phyloP scores from a whole-genome alignment of 768 basidiomycete genomes.

The Hemileccinum impolitum region DNA sequence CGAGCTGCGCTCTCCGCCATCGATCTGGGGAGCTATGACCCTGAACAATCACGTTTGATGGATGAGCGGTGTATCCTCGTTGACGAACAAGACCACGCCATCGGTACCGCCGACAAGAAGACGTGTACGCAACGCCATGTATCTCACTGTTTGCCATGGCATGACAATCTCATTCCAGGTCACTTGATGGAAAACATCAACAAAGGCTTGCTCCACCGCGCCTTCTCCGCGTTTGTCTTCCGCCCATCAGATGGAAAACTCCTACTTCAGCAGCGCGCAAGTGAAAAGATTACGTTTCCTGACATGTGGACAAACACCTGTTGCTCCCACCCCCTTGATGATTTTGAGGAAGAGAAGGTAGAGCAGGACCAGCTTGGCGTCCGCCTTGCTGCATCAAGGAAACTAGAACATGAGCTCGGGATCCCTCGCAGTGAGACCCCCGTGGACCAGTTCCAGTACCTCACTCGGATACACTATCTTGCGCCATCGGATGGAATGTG shows the following conservation, averaged over 20 bases:
- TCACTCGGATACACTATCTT: slow-evolving; percentile 96
- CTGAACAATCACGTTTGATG: slow-evolving; percentile 93
- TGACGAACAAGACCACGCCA: slow-evolving; percentile 79
- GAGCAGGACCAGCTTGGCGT: slow-evolving; percentile 81
- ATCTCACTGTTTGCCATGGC: not conserved
- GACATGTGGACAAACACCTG: slow-evolving; percentile 99
- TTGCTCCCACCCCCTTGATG: slow-evolving; percentile 94
- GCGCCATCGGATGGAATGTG: slow-evolving; percentile 90
- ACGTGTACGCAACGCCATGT: slow-evolving; percentile 60
- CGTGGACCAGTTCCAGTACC: slow-evolving; percentile 84
- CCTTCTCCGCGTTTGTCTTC: slow-evolving; percentile 97
- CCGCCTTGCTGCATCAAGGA: slow-evolving; percentile 85
- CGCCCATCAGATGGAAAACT: slow-evolving; percentile 91
- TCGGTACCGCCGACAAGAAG: slow-evolving; percentile 93
- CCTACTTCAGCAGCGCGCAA: slow-evolving; percentile 89
- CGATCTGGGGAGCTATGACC: slow-evolving; percentile 82
- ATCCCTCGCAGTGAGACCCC: slow-evolving; percentile 79
- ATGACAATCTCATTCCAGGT: slow-evolving; percentile 38
- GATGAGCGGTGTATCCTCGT: slow-evolving; percentile 93
- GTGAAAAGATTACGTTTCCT: slow-evolving; percentile 99
- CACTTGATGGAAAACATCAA: slow-evolving; percentile 98
- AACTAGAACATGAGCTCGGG: slow-evolving; percentile 95
- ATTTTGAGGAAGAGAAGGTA: slow-evolving; percentile 80
- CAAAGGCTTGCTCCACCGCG: slow-evolving; percentile 91
- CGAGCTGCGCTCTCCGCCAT: slow-evolving; percentile 64